These are phyloP conservation scores for Coemansia sp. DNA, from an alignment of 192 early-diverging fungal species.

Conservation along the genomic window DNA sequence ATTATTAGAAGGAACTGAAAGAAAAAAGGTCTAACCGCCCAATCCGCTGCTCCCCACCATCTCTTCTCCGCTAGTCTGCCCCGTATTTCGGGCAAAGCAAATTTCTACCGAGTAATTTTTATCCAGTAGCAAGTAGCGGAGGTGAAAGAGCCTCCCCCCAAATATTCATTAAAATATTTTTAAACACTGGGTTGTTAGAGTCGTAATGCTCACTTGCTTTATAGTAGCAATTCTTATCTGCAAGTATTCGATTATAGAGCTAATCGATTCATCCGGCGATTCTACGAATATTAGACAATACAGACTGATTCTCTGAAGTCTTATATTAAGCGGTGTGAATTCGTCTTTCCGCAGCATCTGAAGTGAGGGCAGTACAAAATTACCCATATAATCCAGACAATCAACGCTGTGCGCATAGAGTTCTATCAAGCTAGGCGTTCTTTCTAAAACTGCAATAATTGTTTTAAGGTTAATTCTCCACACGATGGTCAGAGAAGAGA, in stretches of 20 bases:
- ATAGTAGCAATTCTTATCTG: not conserved
- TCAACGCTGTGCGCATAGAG: not conserved
- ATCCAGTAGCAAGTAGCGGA: too few relatives aligned
- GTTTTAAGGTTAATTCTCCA: not conserved
- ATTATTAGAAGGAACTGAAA: not conserved
- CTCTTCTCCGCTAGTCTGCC: not conserved
- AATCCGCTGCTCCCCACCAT: not conserved
- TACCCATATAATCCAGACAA: not conserved
- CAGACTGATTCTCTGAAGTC: not conserved
- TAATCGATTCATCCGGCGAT: not conserved
- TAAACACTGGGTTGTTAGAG: not conserved
- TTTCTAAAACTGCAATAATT: not conserved
- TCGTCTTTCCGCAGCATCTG: conserved; percentile 1
- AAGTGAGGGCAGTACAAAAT: conserved; percentile 1
- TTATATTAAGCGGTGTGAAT: conserved; percentile 1
- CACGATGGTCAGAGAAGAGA: not conserved
- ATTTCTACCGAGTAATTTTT: not conserved
- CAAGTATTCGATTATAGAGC: conserved; percentile 1
- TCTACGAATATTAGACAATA: not conserved
- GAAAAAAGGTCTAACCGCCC: not conserved
- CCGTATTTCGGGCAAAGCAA: not conserved
- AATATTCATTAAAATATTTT: not conserved
- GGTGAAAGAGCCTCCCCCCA: too few relatives aligned
- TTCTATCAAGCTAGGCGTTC: not conserved
- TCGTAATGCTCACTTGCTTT: not conserved